A percentile compares a stretch with the other conserved stretches of the same genome.
phyloP scores from a whole-genome alignment of 306 rosid species.

The Dryas octopetala region DNA sequence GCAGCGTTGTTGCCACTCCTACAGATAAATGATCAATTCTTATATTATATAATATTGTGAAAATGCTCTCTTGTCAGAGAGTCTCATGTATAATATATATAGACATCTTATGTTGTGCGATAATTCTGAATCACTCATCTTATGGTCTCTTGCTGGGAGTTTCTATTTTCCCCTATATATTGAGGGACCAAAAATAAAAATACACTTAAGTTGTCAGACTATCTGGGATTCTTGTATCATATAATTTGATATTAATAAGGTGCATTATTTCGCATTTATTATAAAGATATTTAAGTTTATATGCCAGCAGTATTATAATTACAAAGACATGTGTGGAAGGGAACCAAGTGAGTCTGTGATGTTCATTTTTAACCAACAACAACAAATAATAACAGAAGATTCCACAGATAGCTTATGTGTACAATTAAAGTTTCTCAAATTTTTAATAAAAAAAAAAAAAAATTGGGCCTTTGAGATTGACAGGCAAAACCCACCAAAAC shows the following conservation, averaged over 20 bases:
- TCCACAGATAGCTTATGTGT: slow-evolving; percentile 27
- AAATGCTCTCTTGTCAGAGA: too few relatives aligned
- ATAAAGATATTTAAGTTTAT: background rate
- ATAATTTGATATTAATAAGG: too few relatives aligned
- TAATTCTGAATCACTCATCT: too few relatives aligned
- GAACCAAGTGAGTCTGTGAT: background rate
- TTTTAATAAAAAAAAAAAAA: background rate
- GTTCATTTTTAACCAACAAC: slow-evolving; percentile 19
- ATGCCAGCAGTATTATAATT: background rate
- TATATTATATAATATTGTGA: background rate
- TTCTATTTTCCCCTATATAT: too few relatives aligned
- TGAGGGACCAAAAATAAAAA: too few relatives aligned
- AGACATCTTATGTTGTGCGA: too few relatives aligned
- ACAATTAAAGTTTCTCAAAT: background rate
- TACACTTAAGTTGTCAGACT: too few relatives aligned
- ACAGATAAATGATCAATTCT: slow-evolving; percentile 15
- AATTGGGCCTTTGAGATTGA: slow-evolving; percentile 38
- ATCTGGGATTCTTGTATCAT: too few relatives aligned
- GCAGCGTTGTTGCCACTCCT: slow-evolving; percentile 70
- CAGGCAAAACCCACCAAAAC: slow-evolving; percentile 61
- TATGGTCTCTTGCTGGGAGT: too few relatives aligned
- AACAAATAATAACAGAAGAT: slow-evolving; percentile 30
- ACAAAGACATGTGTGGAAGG: background rate
- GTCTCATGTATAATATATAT: too few relatives aligned
- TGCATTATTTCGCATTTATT: background rate